phyloP scores from a whole-genome alignment of 495 filamentous ascomycete species.

The Podospora sp. region DNA sequence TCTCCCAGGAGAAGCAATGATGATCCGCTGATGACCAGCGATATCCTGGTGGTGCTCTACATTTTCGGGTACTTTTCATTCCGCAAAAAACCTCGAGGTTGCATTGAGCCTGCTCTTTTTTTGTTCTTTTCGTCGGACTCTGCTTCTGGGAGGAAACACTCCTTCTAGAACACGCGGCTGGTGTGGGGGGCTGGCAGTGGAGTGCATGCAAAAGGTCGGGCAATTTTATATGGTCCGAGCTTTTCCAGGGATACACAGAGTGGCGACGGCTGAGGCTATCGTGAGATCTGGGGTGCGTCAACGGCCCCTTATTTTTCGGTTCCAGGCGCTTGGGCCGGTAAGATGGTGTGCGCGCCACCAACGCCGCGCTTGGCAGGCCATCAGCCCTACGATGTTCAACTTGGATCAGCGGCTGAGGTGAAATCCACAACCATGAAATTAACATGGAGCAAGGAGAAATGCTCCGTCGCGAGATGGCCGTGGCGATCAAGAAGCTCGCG shows the following conservation, averaged over 20 bases:
- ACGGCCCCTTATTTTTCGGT: background rate
- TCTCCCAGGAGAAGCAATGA: constrained; percentile 38
- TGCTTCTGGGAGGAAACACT: no score
- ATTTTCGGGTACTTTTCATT: no score
- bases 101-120: background rate
- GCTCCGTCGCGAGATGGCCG: background rate
- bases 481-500: background rate
- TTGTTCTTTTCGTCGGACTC: background rate
- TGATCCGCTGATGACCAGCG: background rate
- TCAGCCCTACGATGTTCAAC: background rate
- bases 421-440: background rate
- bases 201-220: background rate
- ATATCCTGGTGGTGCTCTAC: background rate
- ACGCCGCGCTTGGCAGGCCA: background rate
- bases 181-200: background rate
- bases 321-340: background rate
- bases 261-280: constrained; percentile 28
- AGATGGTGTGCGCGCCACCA: constrained; percentile 6
- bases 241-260: constrained; percentile 4
- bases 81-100: no score
- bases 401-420: background rate
- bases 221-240: constrained; percentile 19
- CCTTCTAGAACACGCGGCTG: background rate
- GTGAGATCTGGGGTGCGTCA: constrained; percentile 27
- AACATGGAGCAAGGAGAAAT: background rate